These are phyloP conservation scores for Venustampulla echinocandica DNA, from an alignment of 495 filamentous ascomycete genomes.

Conservation along the genomic window DNA sequence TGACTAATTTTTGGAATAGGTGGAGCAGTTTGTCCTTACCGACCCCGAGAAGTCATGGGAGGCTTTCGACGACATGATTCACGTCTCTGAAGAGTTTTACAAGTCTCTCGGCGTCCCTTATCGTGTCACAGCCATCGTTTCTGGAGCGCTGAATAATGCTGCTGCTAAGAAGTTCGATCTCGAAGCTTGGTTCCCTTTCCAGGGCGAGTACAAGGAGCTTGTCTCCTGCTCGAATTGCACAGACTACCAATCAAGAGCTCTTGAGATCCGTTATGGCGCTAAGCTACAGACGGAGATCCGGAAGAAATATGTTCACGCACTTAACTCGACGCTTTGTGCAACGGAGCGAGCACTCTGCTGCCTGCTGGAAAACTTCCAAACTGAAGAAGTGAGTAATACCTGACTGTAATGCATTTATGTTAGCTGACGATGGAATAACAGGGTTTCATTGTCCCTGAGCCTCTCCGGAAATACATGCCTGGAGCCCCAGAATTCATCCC, in stretches of 20 bases:
- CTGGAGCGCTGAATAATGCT: constrained; percentile 87
- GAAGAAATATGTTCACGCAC: constrained; percentile 89
- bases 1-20: constrained; percentile 30
- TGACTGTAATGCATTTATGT: not conserved
- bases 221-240: constrained; percentile 96
- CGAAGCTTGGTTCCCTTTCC: constrained; percentile 96
- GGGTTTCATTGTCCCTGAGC: constrained; percentile 80
- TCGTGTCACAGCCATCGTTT: constrained; percentile 86
- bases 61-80: constrained; percentile 87
- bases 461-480: constrained; percentile 85
- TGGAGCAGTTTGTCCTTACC: constrained; percentile 90
- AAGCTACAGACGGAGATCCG: constrained; percentile 71
- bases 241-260: constrained; percentile 82
- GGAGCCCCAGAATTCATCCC: constrained; percentile 81
- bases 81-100: constrained; percentile 87
- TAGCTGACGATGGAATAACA: constrained; percentile 25
- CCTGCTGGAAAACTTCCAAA: constrained; percentile 93
- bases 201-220: constrained; percentile 93
- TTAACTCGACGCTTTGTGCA: constrained; percentile 88
- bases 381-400: constrained; percentile 54
- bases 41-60: constrained; percentile 95
- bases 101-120: constrained; percentile 81
- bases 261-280: constrained; percentile 76
- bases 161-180: constrained; percentile 93
- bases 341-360: constrained; percentile 93